phyloP scores from a whole-genome alignment of 2,329 filamentous ascomycete species.

The Colletotrichum australisinense region DNA sequence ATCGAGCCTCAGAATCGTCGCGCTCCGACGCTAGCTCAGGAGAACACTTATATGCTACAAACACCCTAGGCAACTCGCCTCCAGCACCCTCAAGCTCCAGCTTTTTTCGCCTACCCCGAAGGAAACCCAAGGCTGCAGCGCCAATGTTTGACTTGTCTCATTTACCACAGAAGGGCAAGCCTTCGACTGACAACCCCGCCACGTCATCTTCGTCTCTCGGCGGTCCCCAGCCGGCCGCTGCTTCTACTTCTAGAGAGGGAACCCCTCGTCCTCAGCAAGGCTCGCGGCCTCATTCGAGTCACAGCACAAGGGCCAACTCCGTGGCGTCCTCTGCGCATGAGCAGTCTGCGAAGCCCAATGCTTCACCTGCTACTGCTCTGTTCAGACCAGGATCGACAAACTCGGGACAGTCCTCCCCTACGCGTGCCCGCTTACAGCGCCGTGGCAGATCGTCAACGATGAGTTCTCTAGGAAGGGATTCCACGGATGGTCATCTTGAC shows the following conservation, averaged over 20 bases:
- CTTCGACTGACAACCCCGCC: constrained; percentile 43
- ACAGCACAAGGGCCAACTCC: constrained; percentile 31
- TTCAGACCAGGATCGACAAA: constrained; percentile 61
- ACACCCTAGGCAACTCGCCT: constrained; percentile 65
- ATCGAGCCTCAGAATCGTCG: constrained; percentile 74
- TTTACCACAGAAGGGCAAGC: constrained; percentile 78
- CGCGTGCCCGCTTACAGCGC: constrained; percentile 67
- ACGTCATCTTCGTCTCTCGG: constrained; percentile 58
- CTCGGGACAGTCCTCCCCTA: constrained; percentile 76
- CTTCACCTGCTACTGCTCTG: constrained; percentile 61
- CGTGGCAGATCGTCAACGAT: constrained; percentile 90
- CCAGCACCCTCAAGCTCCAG: constrained; percentile 70
- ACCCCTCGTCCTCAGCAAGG: constrained; percentile 22
- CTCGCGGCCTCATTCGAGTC: constrained; percentile 34
- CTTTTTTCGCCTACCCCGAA: constrained; percentile 84
- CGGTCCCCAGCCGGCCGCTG: constrained; percentile 23
- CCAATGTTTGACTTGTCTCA: constrained; percentile 88
- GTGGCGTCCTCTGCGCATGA: constrained; percentile 46
- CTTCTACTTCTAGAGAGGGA: constrained; percentile 19
- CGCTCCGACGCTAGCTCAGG: constrained; percentile 86
- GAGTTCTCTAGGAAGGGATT: constrained; percentile 81
- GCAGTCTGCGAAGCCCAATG: constrained; percentile 45
- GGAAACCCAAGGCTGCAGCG: constrained; percentile 79
- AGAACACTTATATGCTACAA: constrained; percentile 72
- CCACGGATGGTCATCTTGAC: constrained; percentile 76